Conservation (phyloP, 2,329 filamentous ascomycete genomes). For the Cryphonectria nitschkei region DNA sequence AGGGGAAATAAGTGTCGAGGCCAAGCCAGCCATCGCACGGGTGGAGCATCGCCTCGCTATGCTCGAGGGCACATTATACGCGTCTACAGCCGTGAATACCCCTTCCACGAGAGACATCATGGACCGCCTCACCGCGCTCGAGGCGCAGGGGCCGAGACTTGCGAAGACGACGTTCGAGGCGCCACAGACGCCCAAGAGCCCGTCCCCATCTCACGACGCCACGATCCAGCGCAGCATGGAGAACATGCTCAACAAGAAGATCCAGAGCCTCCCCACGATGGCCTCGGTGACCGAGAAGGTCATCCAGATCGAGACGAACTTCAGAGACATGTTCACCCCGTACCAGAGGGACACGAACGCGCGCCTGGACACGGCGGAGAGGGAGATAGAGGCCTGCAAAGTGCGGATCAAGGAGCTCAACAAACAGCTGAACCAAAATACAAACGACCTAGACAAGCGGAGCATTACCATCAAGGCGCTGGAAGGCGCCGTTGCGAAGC, state of each 20-base stretch:
- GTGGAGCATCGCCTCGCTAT: not conserved
- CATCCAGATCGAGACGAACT: not conserved
- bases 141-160: not conserved
- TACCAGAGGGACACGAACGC: not conserved
- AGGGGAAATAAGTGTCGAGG: not conserved
- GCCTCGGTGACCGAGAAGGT: not conserved
- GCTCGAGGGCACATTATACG: not conserved
- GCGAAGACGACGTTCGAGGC: not conserved
- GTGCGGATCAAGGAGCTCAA: conserved; percentile 5
- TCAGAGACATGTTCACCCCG: not conserved
- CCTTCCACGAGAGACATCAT: not conserved
- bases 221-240: conserved; percentile 7
- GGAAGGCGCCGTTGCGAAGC: not conserved
- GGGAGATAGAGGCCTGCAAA: not conserved
- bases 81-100: not conserved
- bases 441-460: not conserved
- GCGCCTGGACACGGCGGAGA: not conserved
- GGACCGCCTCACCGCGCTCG: not conserved
- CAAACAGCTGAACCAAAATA: not conserved
- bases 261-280: conserved; percentile 8
- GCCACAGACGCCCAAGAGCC: conserved; percentile 1
- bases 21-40: not conserved
- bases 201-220: conserved; percentile 4
- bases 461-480: not conserved
- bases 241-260: not conserved